phyloP scores from a whole-genome alignment of 1,139 yeast species.

The Debaryomyces robertsiae region DNA sequence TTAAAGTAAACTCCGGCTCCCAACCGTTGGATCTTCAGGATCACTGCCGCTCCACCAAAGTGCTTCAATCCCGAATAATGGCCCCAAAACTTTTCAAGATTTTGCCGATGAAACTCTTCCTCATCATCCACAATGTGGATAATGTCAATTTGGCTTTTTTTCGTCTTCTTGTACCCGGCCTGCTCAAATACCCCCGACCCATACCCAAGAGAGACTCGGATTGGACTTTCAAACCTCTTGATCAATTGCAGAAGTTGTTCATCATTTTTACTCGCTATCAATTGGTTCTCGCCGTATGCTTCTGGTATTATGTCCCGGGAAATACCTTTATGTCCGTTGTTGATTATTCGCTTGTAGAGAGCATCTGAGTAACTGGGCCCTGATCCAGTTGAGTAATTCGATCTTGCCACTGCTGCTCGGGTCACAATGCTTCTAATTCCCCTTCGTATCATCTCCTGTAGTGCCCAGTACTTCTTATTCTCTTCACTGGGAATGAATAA shows the following conservation, averaged over 20 bases:
- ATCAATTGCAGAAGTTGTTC: constrained; percentile 53
- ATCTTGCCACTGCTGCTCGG: not conserved
- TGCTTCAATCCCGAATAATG: constrained; percentile 75
- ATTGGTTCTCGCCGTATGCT: constrained; percentile 49
- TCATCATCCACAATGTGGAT: constrained; percentile 83
- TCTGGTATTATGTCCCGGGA: constrained; percentile 28
- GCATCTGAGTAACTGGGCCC: constrained; percentile 30
- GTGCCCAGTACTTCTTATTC: not conserved
- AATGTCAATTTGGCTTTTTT: constrained; percentile 74
- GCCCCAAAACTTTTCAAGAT: constrained; percentile 61
- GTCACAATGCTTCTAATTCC: not conserved
- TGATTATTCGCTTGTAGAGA: constrained; percentile 30
- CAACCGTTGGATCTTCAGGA: constrained; percentile 63
- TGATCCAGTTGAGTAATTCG: constrained; percentile 5
- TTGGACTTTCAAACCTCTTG: constrained; percentile 65
- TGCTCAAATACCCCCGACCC: constrained; percentile 95
- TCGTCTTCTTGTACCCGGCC: constrained; percentile 47
- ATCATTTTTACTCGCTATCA: constrained; percentile 47
- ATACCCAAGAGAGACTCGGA: constrained; percentile 82
- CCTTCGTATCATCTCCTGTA: constrained; percentile 10
- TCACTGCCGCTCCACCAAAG: constrained; percentile 56
- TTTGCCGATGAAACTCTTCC: constrained; percentile 71
- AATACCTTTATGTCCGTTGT: constrained; percentile 31
- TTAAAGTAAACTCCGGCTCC: constrained; percentile 95
- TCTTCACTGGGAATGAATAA: not conserved